Evolutionary conservation across 2,329 filamentous ascomycete genomes (phyloP).

Genomic region (Knoxdaviesia capensis): DNA sequence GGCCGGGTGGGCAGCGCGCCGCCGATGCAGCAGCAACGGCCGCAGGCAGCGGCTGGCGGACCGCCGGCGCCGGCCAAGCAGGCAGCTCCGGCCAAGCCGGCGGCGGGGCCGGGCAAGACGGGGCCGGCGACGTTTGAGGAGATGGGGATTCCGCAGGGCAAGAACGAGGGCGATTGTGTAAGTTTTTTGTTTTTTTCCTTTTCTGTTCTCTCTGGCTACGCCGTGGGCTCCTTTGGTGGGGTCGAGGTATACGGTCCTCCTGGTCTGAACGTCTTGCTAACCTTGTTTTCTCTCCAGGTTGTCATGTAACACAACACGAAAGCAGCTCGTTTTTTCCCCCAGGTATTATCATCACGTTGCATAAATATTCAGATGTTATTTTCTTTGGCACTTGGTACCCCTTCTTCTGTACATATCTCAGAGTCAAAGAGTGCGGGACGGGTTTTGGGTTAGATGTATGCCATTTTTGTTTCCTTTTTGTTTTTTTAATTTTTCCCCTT

Average conservation of each 20-base stretch:
- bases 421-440: too few relatives aligned
- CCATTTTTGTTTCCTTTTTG: neutral
- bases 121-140: constrained; percentile 94
- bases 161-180: constrained; percentile 84
- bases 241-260: neutral
- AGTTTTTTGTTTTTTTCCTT: constrained; percentile 14
- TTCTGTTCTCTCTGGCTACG: neutral
- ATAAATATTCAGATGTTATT: too few relatives aligned
- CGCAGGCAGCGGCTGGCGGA: constrained; percentile 7
- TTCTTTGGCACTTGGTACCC: too few relatives aligned
- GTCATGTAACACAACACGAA: constrained; percentile 1
- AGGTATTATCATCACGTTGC: too few relatives aligned
- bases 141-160: constrained; percentile 80
- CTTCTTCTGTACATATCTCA: too few relatives aligned
- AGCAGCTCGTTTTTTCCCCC: too few relatives aligned
- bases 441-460: neutral
- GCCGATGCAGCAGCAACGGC: constrained; percentile 10
- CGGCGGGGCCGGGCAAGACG: constrained; percentile 33
- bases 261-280: neutral
- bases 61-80: constrained; percentile 13
- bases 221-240: too few relatives aligned
- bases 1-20: constrained; percentile 15
- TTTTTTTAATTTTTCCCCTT: neutral
- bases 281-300: constrained; percentile 1
- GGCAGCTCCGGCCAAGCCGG: constrained; percentile 17